These are phyloP conservation scores for Ascochyta clinopodiicola DNA, from an alignment of 2,329 filamentous ascomycete genomes.

Conservation along the genomic window DNA sequence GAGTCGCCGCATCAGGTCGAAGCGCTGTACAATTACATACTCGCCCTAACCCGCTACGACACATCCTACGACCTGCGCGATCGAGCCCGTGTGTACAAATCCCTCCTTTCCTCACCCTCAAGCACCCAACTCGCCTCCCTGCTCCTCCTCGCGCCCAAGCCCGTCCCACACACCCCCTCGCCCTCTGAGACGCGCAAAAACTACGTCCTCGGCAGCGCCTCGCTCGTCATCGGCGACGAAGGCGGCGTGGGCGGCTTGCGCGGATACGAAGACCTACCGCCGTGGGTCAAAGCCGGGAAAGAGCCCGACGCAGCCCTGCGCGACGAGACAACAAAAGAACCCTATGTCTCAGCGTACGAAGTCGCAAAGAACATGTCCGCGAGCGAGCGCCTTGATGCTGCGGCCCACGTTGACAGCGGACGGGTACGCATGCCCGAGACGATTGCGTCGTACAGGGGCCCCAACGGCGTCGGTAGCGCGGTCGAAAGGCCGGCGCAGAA, in stretches of 20 bases:
- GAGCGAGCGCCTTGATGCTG: slow-evolving; percentile 68
- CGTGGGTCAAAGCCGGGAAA: slow-evolving; percentile 80
- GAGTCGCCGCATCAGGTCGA: slow-evolving; percentile 71
- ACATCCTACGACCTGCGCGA: slow-evolving; percentile 94
- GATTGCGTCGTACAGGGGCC: slow-evolving; percentile 49
- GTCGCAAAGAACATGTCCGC: slow-evolving; percentile 60
- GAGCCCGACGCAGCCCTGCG: slow-evolving; percentile 81
- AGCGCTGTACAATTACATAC: slow-evolving; percentile 81
- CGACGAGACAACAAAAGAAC: slow-evolving; percentile 56
- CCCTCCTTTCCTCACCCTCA: slow-evolving; percentile 76
- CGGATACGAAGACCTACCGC: slow-evolving; percentile 83
- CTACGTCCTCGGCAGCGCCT: slow-evolving; percentile 82
- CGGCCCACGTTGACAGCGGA: slow-evolving; percentile 44
- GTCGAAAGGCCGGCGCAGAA: slow-evolving; percentile 47
- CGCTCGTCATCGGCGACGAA: slow-evolving; percentile 80
- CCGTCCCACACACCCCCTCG: slow-evolving; percentile 86
- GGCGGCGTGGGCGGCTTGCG: slow-evolving; percentile 70
- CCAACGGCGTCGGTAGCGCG: slow-evolving; percentile 48
- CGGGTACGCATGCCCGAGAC: slow-evolving; percentile 46
- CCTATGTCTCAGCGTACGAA: slow-evolving; percentile 42
- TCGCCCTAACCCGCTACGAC: slow-evolving; percentile 88
- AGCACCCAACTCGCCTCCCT: slow-evolving; percentile 85
- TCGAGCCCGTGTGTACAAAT: slow-evolving; percentile 84
- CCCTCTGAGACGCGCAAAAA: slow-evolving; percentile 83
- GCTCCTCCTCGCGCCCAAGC: slow-evolving; percentile 91